These are phyloP conservation scores for Fusarium luffae DNA, from an alignment of 2,329 filamentous ascomycete genomes.

Conservation along the genomic window DNA sequence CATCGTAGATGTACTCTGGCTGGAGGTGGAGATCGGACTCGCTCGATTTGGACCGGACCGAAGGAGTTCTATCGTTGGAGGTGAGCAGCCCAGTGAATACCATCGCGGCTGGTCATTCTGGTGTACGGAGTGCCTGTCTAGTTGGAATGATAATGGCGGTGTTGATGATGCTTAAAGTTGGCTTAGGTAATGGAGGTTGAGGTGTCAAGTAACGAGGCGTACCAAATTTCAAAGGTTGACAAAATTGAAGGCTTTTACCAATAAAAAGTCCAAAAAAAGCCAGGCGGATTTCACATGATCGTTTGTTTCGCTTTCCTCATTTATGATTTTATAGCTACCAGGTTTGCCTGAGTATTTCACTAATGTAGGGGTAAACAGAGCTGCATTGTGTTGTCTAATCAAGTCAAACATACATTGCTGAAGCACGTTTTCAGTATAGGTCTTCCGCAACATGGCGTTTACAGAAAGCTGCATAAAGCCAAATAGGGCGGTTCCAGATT, in stretches of 20 bases:
- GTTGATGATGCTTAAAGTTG: slow-evolving; percentile 14
- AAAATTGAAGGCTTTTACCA: background rate
- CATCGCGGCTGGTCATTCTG: slow-evolving; percentile 58
- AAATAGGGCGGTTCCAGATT: background rate
- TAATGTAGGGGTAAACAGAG: background rate
- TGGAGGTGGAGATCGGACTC: slow-evolving; percentile 46
- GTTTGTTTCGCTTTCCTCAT: background rate
- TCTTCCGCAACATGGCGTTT: background rate
- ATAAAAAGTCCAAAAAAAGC: background rate
- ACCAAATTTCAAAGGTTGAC: background rate
- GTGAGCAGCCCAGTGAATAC: slow-evolving; percentile 61
- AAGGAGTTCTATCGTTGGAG: slow-evolving; percentile 53
- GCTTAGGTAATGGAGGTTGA: slow-evolving; percentile 33
- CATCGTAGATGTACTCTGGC: slow-evolving; percentile 65
- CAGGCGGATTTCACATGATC: background rate
- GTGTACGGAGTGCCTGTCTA: slow-evolving; percentile 12
- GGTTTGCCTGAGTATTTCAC: background rate
- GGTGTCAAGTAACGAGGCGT: slow-evolving; percentile 24
- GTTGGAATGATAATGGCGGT: slow-evolving; percentile 18
- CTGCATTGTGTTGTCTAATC: background rate
- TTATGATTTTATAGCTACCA: background rate
- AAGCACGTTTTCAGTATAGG: background rate
- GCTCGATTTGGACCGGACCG: slow-evolving; percentile 48
- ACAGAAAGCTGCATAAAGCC: background rate
- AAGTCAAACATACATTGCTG: background rate